These are phyloP conservation scores for Geosmithia putterillii DNA, from an alignment of 2,329 filamentous ascomycete species.

Conservation along the genomic window DNA sequence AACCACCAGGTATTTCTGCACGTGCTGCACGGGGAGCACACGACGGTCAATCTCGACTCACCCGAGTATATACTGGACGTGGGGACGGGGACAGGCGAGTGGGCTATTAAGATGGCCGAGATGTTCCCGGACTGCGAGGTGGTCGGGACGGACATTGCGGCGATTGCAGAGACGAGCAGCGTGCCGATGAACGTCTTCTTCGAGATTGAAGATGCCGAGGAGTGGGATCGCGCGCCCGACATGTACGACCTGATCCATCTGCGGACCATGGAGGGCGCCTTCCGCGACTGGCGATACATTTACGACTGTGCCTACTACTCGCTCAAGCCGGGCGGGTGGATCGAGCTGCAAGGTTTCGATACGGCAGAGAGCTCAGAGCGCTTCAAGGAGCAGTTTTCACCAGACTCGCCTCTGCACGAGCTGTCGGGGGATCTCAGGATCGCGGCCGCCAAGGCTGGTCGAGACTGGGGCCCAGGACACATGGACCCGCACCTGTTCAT, in stretches of 20 bases:
- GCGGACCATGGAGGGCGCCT: slow-evolving; percentile 42
- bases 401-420: slow-evolving; percentile 29
- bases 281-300: slow-evolving; percentile 41
- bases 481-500: slow-evolving; percentile 30
- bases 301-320: slow-evolving; percentile 40
- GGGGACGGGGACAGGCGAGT: slow-evolving; percentile 44
- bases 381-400: slow-evolving; percentile 24
- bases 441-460: slow-evolving; percentile 30
- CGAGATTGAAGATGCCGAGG: slow-evolving; percentile 47
- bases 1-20: slow-evolving; percentile 51
- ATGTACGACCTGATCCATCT: slow-evolving; percentile 45
- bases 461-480: slow-evolving; percentile 30
- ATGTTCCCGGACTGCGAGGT: slow-evolving; percentile 40
- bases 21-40: slow-evolving; percentile 30
- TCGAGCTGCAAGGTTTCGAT: slow-evolving; percentile 43
- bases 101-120: slow-evolving; percentile 41
- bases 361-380: slow-evolving; percentile 22
- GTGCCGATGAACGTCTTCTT: slow-evolving; percentile 48
- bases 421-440: slow-evolving; percentile 27
- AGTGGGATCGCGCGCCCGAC: slow-evolving; percentile 41
- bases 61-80: slow-evolving; percentile 38
- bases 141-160: slow-evolving; percentile 45
- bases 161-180: slow-evolving; percentile 40
- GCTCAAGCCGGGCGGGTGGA: slow-evolving; percentile 43
- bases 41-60: slow-evolving; percentile 25